phyloP scores from a whole-genome alignment of 163 green algal genomes.

The Smithsoniella earleae region DNA sequence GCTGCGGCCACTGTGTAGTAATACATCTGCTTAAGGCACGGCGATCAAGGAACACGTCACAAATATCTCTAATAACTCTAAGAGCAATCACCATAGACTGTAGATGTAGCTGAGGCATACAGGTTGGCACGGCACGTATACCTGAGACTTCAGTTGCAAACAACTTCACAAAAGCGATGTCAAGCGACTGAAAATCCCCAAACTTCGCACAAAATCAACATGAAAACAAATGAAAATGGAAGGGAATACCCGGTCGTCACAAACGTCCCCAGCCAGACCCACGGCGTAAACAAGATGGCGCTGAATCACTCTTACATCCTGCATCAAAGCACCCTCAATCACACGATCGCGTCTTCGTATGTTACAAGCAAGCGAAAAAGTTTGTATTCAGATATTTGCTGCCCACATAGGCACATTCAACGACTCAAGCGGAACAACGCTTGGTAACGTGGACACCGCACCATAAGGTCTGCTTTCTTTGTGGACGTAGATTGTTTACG shows the following conservation, averaged over 20 bases:
- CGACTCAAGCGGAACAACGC: not conserved
- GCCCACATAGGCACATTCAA: not conserved
- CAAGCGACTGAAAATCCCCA: not conserved
- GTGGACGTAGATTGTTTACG: slow-evolving; percentile 4
- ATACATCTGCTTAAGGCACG: no score
- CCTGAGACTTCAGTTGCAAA: no score
- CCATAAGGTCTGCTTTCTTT: slow-evolving; percentile 29
- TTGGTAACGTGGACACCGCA: not conserved
- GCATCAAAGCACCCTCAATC: slow-evolving; percentile 32
- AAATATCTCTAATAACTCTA: no score
- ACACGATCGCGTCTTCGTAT: not conserved
- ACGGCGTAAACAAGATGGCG: slow-evolving; percentile 87
- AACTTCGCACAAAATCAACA: slow-evolving; percentile 9
- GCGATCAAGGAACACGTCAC: no score
- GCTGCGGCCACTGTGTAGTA: no score
- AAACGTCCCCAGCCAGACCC: slow-evolving; percentile 68
- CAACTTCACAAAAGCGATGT: not conserved
- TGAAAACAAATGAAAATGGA: not conserved
- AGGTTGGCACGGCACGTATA: no score
- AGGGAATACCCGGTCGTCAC: slow-evolving; percentile 57
- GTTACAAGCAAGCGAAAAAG: not conserved
- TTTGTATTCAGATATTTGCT: not conserved
- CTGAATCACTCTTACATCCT: slow-evolving; percentile 85
- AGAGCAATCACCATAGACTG: no score
- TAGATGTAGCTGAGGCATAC: no score